A percentile compares a stretch with the other conserved stretches of the same genome.
Conservation (phyloP, 2,329 filamentous ascomycete genomes). For the Pseudopithomyces maydicus region DNA sequence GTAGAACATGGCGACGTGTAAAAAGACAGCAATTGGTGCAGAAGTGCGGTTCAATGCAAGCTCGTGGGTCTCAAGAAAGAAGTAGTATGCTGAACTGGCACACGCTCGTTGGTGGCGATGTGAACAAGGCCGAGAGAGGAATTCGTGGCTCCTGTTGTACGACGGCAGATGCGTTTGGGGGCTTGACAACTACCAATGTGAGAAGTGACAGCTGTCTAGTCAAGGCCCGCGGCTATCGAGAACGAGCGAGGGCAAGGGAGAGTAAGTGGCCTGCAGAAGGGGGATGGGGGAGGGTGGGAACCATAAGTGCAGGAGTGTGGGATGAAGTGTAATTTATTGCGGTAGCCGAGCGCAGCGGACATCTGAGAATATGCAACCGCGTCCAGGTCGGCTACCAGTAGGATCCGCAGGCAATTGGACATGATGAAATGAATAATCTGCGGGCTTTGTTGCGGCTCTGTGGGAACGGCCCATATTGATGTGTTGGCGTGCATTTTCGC, state of each 20-base stretch:
- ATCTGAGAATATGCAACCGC: slow-evolving; percentile 44
- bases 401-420: slow-evolving; percentile 53
- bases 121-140: slow-evolving; percentile 31
- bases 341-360: slow-evolving; percentile 45
- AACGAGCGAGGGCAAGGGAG: slow-evolving; percentile 42
- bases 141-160: slow-evolving; percentile 46
- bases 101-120: slow-evolving; percentile 39
- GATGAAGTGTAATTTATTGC: slow-evolving; percentile 49
- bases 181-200: slow-evolving; percentile 42
- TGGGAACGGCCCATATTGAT: slow-evolving; percentile 65
- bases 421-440: slow-evolving; percentile 45
- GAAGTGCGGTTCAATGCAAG: slow-evolving; percentile 31
- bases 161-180: slow-evolving; percentile 33
- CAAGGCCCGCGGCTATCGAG: slow-evolving; percentile 33
- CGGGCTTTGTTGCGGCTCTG: slow-evolving; percentile 51
- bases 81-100: slow-evolving; percentile 40
- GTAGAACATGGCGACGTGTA: slow-evolving; percentile 47
- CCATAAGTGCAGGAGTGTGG: slow-evolving; percentile 43
- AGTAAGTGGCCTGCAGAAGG: slow-evolving; percentile 44
- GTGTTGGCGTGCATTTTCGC: slow-evolving; percentile 86
- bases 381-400: slow-evolving; percentile 55
- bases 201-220: slow-evolving; percentile 44
- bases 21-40: slow-evolving; percentile 29
- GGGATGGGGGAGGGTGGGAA: slow-evolving; percentile 38
- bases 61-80: slow-evolving; percentile 25